Base-by-base conservation (phyloP, 176 grass and related monocot species). In the Oryza nivara region DNA sequence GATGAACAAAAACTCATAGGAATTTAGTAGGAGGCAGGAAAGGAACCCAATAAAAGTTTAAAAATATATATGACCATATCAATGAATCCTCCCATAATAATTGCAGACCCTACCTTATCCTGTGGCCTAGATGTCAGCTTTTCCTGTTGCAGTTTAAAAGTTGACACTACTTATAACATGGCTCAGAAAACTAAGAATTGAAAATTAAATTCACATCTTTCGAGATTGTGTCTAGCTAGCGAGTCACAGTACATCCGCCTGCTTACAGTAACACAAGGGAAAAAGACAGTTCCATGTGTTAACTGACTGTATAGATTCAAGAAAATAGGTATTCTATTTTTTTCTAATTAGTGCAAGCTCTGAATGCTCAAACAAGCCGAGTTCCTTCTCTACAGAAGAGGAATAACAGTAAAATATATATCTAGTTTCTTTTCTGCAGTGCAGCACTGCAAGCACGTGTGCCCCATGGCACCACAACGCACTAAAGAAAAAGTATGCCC, bases 231-330 rank as follows among this genome's bases (percentile, higher is more conserved):
- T 74, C 35, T 67, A 67, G 67, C 61, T 19, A 7, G 16, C 11
- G 0, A 73, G 76, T 71, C 17, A 71, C 15, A 41, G 19, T 54
- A 54, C 51, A 23, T 69, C 58, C 20, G 19, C 30, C 30, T 82
- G 40, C 40, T 82, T 60, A 75, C 4, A 68, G 44, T 4, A 9
- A 45, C 11, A 69, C 6, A 83, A 10, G n/a, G 5, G 9, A 73
- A 73, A 74, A 56, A 1, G 11, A 65, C 47, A 65, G 10, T 19
- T 20, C 25, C 25, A 73, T 34, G 46, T 32, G 76, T 15, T 22
- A 86, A 80, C 52, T 49, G 11, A 56, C 41, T 80, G 23, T 47
- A 72, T 15, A 30, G 9, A 40, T 41, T 22, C n/a, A 73, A 20
- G 2, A 73, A 44, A 44, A 40, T 48, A 82, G 68, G 68, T 8